These are phyloP conservation scores for Puccinia horiana DNA, from an alignment of 1,284 basidiomycete genomes.

Conservation along the genomic window DNA sequence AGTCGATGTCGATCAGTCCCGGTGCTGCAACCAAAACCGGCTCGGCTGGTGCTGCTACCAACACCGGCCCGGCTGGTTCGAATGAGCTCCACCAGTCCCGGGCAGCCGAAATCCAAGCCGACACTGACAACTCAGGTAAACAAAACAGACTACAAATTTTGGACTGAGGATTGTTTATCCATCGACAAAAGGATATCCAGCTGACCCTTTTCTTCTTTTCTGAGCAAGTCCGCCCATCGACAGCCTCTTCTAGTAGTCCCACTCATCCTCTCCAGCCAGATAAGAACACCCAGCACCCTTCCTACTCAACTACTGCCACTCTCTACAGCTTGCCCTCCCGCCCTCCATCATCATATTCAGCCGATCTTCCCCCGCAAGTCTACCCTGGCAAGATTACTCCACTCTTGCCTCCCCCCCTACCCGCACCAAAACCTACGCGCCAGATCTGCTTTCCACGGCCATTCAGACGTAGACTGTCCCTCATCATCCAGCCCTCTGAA, in stretches of 20 bases:
- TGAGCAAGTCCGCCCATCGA: no score
- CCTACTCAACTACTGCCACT: background rate
- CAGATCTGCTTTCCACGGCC: slow-evolving; percentile 30
- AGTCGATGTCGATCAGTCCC: background rate
- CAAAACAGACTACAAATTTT: no score
- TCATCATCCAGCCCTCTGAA: background rate
- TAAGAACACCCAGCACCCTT: background rate
- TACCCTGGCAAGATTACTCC: slow-evolving; percentile 20
- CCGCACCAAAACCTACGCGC: background rate
- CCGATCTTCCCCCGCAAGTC: slow-evolving; percentile 16
- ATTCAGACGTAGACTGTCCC: slow-evolving; percentile 6
- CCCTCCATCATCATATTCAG: background rate
- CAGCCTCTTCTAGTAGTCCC: background rate
- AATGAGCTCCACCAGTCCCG: background rate
- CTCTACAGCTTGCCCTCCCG: background rate
- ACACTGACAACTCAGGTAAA: background rate
- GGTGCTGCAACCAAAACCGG: background rate
- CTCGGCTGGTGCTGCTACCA: background rate
- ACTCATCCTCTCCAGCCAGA: background rate
- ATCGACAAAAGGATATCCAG: background rate
- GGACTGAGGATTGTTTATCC: background rate
- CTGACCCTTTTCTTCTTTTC: no score
- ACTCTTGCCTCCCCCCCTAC: slow-evolving; percentile 13
- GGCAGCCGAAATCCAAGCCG: background rate
- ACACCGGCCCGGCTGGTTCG: slow-evolving; percentile 8